phyloP scores from a whole-genome alignment of 805 yeast genomes.

The Teunomyces pallodes region DNA sequence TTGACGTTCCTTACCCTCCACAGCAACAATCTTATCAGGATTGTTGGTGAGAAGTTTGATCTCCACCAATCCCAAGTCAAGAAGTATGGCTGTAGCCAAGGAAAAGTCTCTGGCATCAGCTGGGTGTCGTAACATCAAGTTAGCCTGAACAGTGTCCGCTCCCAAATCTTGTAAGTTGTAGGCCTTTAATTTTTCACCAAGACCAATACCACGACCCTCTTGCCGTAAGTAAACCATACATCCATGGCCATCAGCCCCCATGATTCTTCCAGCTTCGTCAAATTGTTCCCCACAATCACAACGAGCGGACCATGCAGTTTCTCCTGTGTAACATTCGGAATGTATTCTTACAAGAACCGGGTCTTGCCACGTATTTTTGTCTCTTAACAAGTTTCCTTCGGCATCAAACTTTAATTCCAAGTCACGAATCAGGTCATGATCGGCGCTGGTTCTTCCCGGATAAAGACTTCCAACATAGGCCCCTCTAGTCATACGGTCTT shows the following conservation, averaged over 20 bases:
- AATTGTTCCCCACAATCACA: conserved; percentile 99
- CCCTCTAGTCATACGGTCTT: conserved; percentile 96
- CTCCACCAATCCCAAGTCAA: conserved; percentile 73
- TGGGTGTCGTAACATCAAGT: conserved; percentile 87
- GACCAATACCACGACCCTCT: conserved; percentile 97
- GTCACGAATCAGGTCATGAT: conserved; percentile 43
- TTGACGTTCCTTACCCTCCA: conserved; percentile 77
- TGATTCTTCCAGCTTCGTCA: conserved; percentile 93
- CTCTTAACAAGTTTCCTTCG: conserved; percentile 27
- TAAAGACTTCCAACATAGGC: conserved; percentile 88
- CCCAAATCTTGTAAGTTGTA: conserved; percentile 96
- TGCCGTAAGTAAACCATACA: conserved; percentile 94
- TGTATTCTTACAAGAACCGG: conserved; percentile 83
- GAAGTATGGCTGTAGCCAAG: conserved; percentile 86
- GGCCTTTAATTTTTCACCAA: conserved; percentile 96
- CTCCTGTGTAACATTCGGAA: conserved; percentile 98
- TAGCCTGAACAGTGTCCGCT: conserved; percentile 98
- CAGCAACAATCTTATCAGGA: conserved; percentile 94
- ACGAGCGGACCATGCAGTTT: conserved; percentile 98
- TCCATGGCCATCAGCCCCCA: conserved; percentile 87
- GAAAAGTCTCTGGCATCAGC: conserved; percentile 96
- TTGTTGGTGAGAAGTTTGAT: conserved; percentile 86
- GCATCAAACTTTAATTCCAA: conserved; percentile 29
- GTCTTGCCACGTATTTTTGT: conserved; percentile 24
- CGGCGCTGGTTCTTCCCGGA: conserved; percentile 81